These are phyloP conservation scores for Arthrinium phaeospermum DNA, from an alignment of 2,329 filamentous ascomycete genomes.

Conservation along the genomic window DNA sequence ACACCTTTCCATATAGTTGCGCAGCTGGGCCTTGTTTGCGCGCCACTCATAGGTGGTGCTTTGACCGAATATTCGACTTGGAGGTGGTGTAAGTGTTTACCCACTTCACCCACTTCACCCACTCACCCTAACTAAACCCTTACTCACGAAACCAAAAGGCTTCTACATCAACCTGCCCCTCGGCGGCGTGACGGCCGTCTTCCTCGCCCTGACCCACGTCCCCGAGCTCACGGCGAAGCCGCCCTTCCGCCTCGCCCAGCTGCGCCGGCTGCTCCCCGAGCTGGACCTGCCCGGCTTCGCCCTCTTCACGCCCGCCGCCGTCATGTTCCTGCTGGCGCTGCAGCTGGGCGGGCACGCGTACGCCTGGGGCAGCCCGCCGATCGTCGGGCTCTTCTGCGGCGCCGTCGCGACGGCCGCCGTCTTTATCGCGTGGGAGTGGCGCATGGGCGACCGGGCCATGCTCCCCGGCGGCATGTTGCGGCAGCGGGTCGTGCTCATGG, in stretches of 20 bases:
- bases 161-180: constrained; percentile 55
- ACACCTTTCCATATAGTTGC: constrained; percentile 30
- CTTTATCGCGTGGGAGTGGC: constrained; percentile 50
- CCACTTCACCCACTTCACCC: neutral
- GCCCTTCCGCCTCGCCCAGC: constrained; percentile 23
- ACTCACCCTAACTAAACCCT: neutral
- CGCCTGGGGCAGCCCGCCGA: constrained; percentile 42
- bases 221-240: constrained; percentile 42
- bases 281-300: constrained; percentile 49
- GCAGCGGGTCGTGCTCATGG: constrained; percentile 49
- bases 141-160: constrained; percentile 28
- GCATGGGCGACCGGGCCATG: constrained; percentile 54
- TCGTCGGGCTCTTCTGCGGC: constrained; percentile 47
- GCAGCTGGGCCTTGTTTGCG: constrained; percentile 51
- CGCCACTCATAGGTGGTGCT: constrained; percentile 52
- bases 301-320: constrained; percentile 44
- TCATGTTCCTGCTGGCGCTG: constrained; percentile 51
- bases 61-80: constrained; percentile 48
- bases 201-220: constrained; percentile 40
- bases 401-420: constrained; percentile 37
- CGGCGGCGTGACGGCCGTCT: constrained; percentile 40
- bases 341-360: constrained; percentile 46
- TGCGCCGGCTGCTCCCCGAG: constrained; percentile 33
- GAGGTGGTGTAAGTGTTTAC: constrained; percentile 48
- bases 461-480: constrained; percentile 51